A percentile compares a stretch with the other conserved stretches of the same genome.
phyloP scores from a whole-genome alignment of 2,329 filamentous ascomycete species.

The Nothophoma quercina region DNA sequence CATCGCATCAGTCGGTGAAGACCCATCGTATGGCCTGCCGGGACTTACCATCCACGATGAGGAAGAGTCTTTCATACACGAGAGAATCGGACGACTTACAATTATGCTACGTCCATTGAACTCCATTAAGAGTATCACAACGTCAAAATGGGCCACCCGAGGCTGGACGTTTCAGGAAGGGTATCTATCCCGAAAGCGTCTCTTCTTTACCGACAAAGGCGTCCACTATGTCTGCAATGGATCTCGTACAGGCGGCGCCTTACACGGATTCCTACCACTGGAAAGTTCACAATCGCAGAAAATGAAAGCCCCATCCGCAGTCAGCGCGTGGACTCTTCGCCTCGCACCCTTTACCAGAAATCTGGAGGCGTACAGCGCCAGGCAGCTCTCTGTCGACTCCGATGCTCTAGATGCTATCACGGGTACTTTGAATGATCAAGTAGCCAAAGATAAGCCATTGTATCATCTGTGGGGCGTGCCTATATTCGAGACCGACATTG shows the following conservation, averaged over 20 bases:
- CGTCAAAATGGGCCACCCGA: background rate
- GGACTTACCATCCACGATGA: background rate
- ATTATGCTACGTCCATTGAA: background rate
- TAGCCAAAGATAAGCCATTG: background rate
- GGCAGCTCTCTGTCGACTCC: background rate
- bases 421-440: background rate
- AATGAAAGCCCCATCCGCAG: background rate
- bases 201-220: background rate
- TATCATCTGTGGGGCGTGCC: slow-evolving; percentile 1
- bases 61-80: background rate
- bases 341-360: background rate
- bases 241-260: background rate
- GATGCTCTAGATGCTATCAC: background rate
- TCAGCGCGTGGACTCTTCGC: background rate
- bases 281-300: background rate
- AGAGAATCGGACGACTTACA: background rate
- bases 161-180: slow-evolving; percentile 6
- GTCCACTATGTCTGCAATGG: background rate
- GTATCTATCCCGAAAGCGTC: background rate
- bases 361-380: background rate
- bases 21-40: background rate
- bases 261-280: background rate
- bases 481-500: background rate
- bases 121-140: background rate
- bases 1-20: background rate